These are phyloP conservation scores for Trichothecium sympodiale DNA, from an alignment of 2,329 filamentous ascomycete genomes.

Conservation along the genomic window DNA sequence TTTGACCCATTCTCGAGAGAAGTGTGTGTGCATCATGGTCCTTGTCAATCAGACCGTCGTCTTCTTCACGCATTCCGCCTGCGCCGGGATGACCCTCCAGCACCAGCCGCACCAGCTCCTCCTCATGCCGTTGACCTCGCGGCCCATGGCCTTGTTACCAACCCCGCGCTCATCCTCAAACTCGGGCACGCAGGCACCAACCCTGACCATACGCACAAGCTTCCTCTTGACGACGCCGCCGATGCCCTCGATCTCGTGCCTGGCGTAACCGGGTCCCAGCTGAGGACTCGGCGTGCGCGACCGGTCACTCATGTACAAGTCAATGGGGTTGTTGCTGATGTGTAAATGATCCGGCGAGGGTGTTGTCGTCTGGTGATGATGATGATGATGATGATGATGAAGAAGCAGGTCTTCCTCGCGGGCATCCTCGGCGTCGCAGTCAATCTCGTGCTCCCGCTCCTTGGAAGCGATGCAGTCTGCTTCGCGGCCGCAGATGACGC, in stretches of 20 bases:
- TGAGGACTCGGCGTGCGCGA: conserved; percentile 35
- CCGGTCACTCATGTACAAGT: conserved; percentile 3
- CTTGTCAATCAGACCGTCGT: too few relatives aligned
- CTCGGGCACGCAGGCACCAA: conserved; percentile 78
- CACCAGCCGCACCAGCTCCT: conserved; percentile 95
- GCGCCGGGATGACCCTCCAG: conserved; percentile 57
- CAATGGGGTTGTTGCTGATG: conserved; percentile 9
- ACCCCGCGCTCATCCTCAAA: conserved; percentile 65
- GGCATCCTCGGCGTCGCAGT: conserved; percentile 71
- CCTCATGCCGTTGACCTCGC: conserved; percentile 57
- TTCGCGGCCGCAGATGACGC: conserved; percentile 78
- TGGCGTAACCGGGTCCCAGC: conserved; percentile 62
- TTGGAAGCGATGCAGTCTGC: conserved; percentile 63
- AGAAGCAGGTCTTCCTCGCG: neutral
- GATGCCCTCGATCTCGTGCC: conserved; percentile 86
- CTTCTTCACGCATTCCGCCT: conserved; percentile 26
- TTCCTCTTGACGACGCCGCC: conserved; percentile 83
- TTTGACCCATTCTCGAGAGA: too few relatives aligned
- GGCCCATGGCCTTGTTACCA: conserved; percentile 50
- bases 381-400: conserved; percentile 1
- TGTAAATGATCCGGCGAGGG: conserved; percentile 9
- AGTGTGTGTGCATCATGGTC: too few relatives aligned
- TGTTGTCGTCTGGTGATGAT: conserved; percentile 1
- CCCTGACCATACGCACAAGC: conserved; percentile 67
- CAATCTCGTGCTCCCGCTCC: conserved; percentile 72